These are phyloP conservation scores for Leccinum imitatum DNA, from an alignment of 768 basidiomycete species.

Conservation along the genomic window DNA sequence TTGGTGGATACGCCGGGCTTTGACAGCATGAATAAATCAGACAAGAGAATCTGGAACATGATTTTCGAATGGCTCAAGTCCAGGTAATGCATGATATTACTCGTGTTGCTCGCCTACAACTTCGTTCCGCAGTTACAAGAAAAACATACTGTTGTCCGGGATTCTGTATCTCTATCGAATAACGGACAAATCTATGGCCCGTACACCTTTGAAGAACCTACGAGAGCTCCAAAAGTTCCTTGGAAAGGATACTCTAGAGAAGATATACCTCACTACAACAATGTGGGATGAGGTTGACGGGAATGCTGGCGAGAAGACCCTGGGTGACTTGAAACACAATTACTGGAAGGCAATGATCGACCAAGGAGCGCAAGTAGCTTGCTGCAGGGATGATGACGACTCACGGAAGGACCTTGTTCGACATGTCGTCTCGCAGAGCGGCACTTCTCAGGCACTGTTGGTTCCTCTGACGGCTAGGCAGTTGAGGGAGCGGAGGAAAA, in stretches of 20 bases:
- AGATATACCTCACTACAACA: conserved; percentile 37
- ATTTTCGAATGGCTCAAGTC: conserved; percentile 17
- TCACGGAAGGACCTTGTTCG: neutral
- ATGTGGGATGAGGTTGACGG: conserved; percentile 32
- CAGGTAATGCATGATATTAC: conserved; percentile 10
- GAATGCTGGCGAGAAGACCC: neutral
- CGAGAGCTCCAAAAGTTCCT: conserved; percentile 31
- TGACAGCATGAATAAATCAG: conserved; percentile 18
- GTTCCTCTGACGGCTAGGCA: neutral
- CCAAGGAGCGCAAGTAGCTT: neutral
- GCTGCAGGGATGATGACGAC: neutral
- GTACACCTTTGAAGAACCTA: conserved; percentile 33
- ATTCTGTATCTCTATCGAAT: conserved; percentile 42
- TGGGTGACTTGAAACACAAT: neutral
- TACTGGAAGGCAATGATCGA: neutral
- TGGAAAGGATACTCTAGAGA: conserved; percentile 27
- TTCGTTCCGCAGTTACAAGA: conserved; percentile 7
- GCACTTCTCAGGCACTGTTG: neutral
- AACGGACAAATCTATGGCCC: conserved; percentile 37
- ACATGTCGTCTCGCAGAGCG: neutral
- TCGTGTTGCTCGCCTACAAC: neutral
- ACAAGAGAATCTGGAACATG: conserved; percentile 7
- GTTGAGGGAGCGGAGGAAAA: neutral
- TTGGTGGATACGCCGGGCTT: conserved; percentile 29
- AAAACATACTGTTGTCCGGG: conserved; percentile 25